Evolutionary conservation across 2,329 filamentous ascomycete species (phyloP), one percentile per base, ranked within the genome.

Genomic region (Chaetomiaceae sp.): DNA sequence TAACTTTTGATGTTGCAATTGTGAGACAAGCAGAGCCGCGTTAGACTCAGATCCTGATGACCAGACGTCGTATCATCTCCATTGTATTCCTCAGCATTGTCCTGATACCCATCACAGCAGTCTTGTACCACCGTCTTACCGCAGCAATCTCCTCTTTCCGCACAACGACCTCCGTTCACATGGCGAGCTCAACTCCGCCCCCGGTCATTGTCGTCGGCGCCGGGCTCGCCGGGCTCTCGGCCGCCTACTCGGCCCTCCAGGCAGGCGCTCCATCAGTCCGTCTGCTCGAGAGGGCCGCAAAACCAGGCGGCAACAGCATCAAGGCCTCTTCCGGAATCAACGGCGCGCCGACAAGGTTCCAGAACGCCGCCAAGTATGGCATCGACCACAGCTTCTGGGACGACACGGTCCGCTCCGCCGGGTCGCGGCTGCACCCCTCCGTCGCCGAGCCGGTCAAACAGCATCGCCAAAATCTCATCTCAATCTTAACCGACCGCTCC

Each of bases 261-360:
- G 72, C 75, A 12, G 75, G 76, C 36, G 72, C 79, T 2, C 27
- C 54, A 4, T 66, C 73, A 0, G 83, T 87, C 0, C 71, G 73
- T 29, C 72, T 87, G 46, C 72, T 87, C 12, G 83, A 87, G 54
- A 78, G 81, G 19, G 75, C 76, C 0, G 63, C 75, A 3, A 83
- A 82, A 61, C 80, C 82, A 0, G 83, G 83, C 33, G 82, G 82
- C 2, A 85, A 86, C 62, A 81, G 76, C 61, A 84, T 86, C 67
- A 86, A 86, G 67, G 83, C 83, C 0, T 85, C 82, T 0, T 85
- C 82, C 0, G 83, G 82, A 0, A 86, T 86, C 66, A 85, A 84
- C 59, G 83, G 81, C 6, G 81, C 81, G 0, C 75, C 75, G 0
- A 85, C 83, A 0, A 72, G 71, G 3, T 84, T 79, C 57, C 83